Base-by-base conservation (phyloP, 164 flowering plant species). In the Buxus sempervirens region DNA sequence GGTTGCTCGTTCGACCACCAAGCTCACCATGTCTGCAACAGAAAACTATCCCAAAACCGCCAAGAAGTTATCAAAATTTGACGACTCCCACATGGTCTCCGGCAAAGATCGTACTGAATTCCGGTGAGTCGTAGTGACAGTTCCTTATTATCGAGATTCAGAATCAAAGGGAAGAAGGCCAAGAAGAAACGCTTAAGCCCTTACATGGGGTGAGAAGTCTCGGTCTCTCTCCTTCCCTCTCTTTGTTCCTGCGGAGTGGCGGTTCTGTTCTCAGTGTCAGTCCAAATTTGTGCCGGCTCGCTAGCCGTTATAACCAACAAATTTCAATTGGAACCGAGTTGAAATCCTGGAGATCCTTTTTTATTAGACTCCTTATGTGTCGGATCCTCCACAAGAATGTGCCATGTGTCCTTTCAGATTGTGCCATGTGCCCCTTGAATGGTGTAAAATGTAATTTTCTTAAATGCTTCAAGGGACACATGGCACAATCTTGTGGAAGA, bases 1-100 rank as follows among this genome's bases (percentile, higher is more conserved):
- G 64, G 98, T 91, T 23, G 98, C 98, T 65, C 98, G 69, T 24
- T 90, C 97, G 67, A 94, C 97, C 88, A 89, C 70, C 4, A 91
- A 64, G 79, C 84, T 85, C 86, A 91, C 98, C 98, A 94, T 94
- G 21, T 15, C 59, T 65, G 53, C 36, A 62, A 60, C 19, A 22
- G 32, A 10, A 60, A 61, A 28, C 42, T 56, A 58, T 64, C 63
- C 24, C 41, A 25, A 24, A 56, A 54, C 25, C 18, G 10, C 26
- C 45, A 23, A 23, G 8, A 15, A 6, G 28, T 32, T 48, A 32
- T 26, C 63, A 7, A 19, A 65, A 53, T 62, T 65, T 49, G 66
- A 8, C 54, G 9, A 38, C 48, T 63, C 22, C 60, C 2, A 41
- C 53, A 18, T 23, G 41, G 32, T 14, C 38, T 53, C 57, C 69